A percentile compares a stretch with the other conserved stretches of the same genome.
Conservation (phyloP, 805 yeast species). For the Hanseniaspora clermontiae region DNA sequence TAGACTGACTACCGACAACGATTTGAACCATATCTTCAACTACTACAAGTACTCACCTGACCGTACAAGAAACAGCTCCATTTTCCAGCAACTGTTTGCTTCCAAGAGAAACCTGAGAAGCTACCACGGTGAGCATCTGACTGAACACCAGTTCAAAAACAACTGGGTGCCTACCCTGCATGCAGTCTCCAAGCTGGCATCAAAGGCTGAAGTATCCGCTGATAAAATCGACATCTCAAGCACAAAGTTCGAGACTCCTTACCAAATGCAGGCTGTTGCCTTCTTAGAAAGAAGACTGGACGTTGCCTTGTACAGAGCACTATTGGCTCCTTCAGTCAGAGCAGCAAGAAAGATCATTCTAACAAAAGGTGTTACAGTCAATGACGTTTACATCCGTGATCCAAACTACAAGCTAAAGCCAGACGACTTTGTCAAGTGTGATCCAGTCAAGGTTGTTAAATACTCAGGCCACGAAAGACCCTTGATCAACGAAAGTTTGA, state of each 20-base stretch:
- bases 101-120: conserved; percentile 87
- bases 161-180: conserved; percentile 56
- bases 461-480: conserved; percentile 86
- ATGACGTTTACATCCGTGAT: conserved; percentile 64
- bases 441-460: conserved; percentile 69
- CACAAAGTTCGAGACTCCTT: conserved; percentile 50
- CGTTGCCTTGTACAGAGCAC: conserved; percentile 75
- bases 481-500: conserved; percentile 49
- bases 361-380: conserved; percentile 71
- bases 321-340: conserved; percentile 87
- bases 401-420: conserved; percentile 67
- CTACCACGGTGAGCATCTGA: conserved; percentile 87
- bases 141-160: conserved; percentile 70
- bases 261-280: conserved; percentile 78
- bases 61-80: conserved; percentile 47
- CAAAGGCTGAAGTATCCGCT: conserved; percentile 21
- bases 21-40: conserved; percentile 83
- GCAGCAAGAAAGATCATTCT: conserved; percentile 85
- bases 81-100: conserved; percentile 83
- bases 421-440: conserved; percentile 79
- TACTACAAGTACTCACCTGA: conserved; percentile 41
- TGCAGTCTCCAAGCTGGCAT: conserved; percentile 81
- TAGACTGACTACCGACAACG: conserved; percentile 77
- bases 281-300: conserved; percentile 80
- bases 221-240: conserved; percentile 43